phyloP scores from a whole-genome alignment of 78 protist genomes.

The Cavenderia fasciculata region DNA sequence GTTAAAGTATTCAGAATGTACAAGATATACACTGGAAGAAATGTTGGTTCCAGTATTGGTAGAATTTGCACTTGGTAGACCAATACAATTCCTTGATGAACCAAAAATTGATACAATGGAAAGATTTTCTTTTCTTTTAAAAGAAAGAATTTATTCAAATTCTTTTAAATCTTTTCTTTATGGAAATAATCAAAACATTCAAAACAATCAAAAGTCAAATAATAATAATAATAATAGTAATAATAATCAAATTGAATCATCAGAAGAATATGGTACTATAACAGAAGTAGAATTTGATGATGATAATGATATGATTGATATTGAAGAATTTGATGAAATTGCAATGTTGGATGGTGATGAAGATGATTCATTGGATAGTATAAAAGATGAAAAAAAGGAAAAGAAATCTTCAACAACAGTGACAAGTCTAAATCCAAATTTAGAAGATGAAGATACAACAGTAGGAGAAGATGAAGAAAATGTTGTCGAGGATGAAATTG shows the following conservation, averaged over 20 bases:
- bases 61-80: conserved; percentile 66
- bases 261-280: not conserved
- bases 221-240: not conserved
- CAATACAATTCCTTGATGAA: conserved; percentile 55
- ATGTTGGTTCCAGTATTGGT: conserved; percentile 44
- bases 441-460: not conserved
- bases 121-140: conserved; percentile 26
- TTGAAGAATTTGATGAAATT: conserved; percentile 60
- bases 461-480: not conserved
- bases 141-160: conserved; percentile 43
- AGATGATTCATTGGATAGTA: conserved; percentile 14
- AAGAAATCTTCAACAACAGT: not conserved
- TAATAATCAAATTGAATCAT: not conserved
- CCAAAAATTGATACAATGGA: conserved; percentile 73
- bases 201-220: not conserved
- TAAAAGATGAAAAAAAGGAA: not conserved
- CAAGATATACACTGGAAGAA: conserved; percentile 42
- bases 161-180: conserved; percentile 41
- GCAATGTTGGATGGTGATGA: not conserved
- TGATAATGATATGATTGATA: not conserved
- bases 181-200: not conserved
- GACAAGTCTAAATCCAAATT: not conserved
- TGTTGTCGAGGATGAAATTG: conserved; percentile 13
- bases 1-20: conserved; percentile 20
- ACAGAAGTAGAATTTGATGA: conserved; percentile 42